These are phyloP conservation scores for Rhizopogon sp. DNA, from an alignment of 768 basidiomycete species.

Conservation along the genomic window DNA sequence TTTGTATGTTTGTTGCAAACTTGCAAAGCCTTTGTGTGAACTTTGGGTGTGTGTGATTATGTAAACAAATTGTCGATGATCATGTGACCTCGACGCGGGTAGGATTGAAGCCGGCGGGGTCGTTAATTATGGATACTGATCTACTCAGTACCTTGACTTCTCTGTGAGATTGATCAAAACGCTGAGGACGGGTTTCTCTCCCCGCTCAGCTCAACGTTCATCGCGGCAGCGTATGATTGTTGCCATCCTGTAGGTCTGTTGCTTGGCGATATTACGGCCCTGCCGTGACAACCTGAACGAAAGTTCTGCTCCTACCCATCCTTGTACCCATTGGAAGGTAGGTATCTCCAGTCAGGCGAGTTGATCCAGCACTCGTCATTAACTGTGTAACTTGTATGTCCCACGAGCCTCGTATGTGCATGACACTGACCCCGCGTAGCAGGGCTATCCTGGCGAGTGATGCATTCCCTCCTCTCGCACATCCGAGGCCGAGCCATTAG, in stretches of 20 bases:
- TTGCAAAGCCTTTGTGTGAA: too few relatives aligned
- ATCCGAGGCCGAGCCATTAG: constrained; percentile 23
- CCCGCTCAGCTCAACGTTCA: not conserved
- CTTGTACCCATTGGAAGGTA: not conserved
- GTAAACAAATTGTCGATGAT: constrained; percentile 2
- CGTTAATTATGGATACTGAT: constrained; percentile 9
- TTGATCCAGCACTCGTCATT: not conserved
- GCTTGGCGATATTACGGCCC: not conserved
- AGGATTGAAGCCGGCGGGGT: constrained; percentile 20
- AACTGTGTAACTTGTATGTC: not conserved
- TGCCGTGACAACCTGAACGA: not conserved
- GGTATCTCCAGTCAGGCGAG: not conserved
- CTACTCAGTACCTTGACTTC: not conserved
- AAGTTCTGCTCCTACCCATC: not conserved
- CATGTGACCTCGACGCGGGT: constrained; percentile 3
- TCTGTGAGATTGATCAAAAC: not conserved
- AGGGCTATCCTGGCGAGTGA: constrained; percentile 6
- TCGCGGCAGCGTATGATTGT: not conserved
- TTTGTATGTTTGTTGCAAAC: not conserved
- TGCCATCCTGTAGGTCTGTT: not conserved
- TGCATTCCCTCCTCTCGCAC: constrained; percentile 29
- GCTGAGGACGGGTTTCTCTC: not conserved
- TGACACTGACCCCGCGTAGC: not conserved
- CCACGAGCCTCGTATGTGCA: not conserved
- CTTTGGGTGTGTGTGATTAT: not conserved